Conservation (phyloP, 768 basidiomycete genomes). For the Trametes sanguinea region DNA sequence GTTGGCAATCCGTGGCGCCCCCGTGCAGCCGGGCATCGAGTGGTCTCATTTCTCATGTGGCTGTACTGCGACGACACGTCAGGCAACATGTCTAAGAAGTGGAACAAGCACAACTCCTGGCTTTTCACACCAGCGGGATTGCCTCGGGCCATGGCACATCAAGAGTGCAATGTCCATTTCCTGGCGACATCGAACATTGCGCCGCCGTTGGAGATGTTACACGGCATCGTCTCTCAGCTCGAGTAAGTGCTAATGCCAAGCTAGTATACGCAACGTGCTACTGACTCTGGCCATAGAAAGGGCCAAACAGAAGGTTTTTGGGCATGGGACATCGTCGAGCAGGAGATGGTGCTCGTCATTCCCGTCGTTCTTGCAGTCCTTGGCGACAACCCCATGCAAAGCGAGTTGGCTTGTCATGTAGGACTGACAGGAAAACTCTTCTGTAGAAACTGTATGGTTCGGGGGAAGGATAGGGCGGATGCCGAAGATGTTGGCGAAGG, state of each 20-base stretch:
- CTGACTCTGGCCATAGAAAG: conserved; percentile 15
- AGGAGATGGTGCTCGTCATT: conserved; percentile 19
- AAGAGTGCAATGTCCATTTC: conserved; percentile 43
- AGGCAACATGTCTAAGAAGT: conserved; percentile 47
- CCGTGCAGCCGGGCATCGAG: conserved; percentile 22
- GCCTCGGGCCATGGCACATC: conserved; percentile 29
- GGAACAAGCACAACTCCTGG: conserved; percentile 47
- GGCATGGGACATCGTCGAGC: conserved; percentile 38
- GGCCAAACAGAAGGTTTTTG: conserved; percentile 37
- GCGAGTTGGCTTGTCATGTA: conserved; percentile 48
- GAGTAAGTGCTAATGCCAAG: not conserved
- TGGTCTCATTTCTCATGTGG: conserved; percentile 38
- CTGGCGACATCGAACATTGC: conserved; percentile 43
- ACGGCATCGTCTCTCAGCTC: not conserved
- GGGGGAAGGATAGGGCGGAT: conserved; percentile 19
- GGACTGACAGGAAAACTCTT: conserved; percentile 40
- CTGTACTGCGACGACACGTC: conserved; percentile 48
- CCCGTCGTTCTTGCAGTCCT: conserved; percentile 25
- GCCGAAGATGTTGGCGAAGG: too few species aligned
- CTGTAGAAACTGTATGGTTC: conserved; percentile 43
- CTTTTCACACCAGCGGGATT: conserved; percentile 41
- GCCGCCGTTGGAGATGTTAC: conserved; percentile 43
- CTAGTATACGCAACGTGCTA: not conserved
- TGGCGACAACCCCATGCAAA: conserved; percentile 50
- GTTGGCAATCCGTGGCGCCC: conserved; percentile 9